Base-by-base conservation (phyloP, 2,329 filamentous ascomycete species). In the Rachicladosporium sp. region DNA sequence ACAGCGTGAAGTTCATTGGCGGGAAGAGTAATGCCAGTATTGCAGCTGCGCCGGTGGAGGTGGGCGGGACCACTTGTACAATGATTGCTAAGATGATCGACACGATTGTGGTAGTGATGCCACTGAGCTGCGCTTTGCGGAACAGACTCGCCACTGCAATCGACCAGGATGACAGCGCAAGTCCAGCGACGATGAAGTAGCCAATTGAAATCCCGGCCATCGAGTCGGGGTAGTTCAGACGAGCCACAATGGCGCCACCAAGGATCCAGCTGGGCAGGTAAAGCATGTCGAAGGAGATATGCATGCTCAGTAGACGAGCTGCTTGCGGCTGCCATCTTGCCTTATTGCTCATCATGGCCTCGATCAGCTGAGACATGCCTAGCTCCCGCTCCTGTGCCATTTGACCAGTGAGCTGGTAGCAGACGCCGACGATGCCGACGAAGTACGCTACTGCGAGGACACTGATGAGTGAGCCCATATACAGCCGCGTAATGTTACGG, bases 1-100 rank as follows among this genome's bases (percentile, higher is more conserved):
- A 91, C 57, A 80, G 87, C 10, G 89, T 81, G 54, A 86, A 94
- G 51, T 86, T 88, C 68, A 88, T 93, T 0, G 88, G 83, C 0
- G 85, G 75, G 55, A 95, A 95, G 0, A 95, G 60, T 10, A 93
- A 56, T 44, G 80, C 80, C 9, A 93, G 67, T 3, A 84, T 65
- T 4, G 73, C 70, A 3, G 89, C 82, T 1, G 76, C 70, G 1
- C 65, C 76, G 1, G 78, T 82, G 6, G 63, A 66, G 3, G 76
- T 75, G 1, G 68, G 69, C 0, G 72, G 76, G 11, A 84, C 66
- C 10, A 85, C 76, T 59, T 95, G 88, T 0, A 86, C 80, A 13
- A 94, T 67, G 49, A 95, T 82, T 10, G 82, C 87, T 1, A 95
- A 68, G 2, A 93, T 62, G 19, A 93, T 71, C 9, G 76, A 79